Evolutionary conservation across 768 basidiomycete species (phyloP).

Genomic region (Mycena floridula): DNA sequence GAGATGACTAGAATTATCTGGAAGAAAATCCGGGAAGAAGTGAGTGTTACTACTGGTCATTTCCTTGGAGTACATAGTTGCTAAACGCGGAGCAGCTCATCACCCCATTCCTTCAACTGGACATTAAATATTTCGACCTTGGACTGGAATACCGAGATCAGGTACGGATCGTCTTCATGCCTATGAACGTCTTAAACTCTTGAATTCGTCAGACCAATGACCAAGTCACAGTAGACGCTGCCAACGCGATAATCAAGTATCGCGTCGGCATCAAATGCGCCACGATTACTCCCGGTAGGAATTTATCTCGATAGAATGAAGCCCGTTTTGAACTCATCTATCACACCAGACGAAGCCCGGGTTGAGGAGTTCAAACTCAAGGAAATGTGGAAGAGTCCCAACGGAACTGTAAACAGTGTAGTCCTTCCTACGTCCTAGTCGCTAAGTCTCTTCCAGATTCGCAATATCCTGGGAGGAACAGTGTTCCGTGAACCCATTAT

Average conservation of each 20-base stretch:
- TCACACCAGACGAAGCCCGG: conserved; percentile 96
- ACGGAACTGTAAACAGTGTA: conserved; percentile 62
- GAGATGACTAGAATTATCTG: conserved; percentile 99
- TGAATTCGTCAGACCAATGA: conserved; percentile 71
- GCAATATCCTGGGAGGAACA: conserved; percentile 96
- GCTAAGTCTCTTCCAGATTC: conserved; percentile 61
- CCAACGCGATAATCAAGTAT: conserved; percentile 91
- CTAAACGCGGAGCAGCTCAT: conserved; percentile 63
- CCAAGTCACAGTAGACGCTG: conserved; percentile 87
- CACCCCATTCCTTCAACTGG: conserved; percentile 87
- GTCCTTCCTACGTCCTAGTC: neutral
- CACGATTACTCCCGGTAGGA: too few species aligned
- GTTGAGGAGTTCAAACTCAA: conserved; percentile 97
- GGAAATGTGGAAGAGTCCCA: conserved; percentile 98
- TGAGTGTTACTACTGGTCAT: conserved; percentile 26
- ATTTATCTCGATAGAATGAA: too few species aligned
- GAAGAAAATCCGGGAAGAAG: conserved; percentile 97
- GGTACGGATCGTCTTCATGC: conserved; percentile 32
- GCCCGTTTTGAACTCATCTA: too few species aligned
- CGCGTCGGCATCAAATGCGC: conserved; percentile 99
- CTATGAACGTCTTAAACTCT: neutral
- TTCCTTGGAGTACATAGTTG: conserved; percentile 3
- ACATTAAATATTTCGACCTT: conserved; percentile 99
- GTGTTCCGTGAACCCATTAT: conserved; percentile 99
- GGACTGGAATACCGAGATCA: conserved; percentile 90